Conservation (phyloP, 208 protist genomes). For the Perkinsela sp. region DNA sequence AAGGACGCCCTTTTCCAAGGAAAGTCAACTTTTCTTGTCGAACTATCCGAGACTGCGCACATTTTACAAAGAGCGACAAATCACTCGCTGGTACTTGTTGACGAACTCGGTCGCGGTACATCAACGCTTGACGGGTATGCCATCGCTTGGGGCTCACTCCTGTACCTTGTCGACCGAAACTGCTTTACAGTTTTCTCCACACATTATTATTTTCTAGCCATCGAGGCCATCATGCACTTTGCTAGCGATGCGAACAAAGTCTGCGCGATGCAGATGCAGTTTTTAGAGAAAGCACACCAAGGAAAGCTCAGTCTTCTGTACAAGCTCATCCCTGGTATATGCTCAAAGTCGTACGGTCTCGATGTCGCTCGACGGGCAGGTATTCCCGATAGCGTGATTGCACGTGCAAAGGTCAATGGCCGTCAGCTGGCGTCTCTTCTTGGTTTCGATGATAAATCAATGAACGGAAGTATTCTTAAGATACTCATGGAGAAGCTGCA, state of each 20-base stretch:
- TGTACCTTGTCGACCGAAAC: slow-evolving; percentile 16
- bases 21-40: slow-evolving; percentile 90
- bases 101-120: slow-evolving; percentile 89
- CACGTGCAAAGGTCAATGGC: neutral
- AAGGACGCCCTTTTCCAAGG: slow-evolving; percentile 78
- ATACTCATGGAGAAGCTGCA: neutral
- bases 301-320: slow-evolving; percentile 50
- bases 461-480: neutral
- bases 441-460: neutral
- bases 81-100: slow-evolving; percentile 81
- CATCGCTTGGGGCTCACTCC: slow-evolving; percentile 80
- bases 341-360: slow-evolving; percentile 54
- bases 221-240: slow-evolving; percentile 15
- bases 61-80: slow-evolving; percentile 60
- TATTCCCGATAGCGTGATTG: slow-evolving; percentile 18
- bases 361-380: slow-evolving; percentile 62
- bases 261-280: slow-evolving; percentile 2
- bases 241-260: neutral
- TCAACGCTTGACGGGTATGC: slow-evolving; percentile 86
- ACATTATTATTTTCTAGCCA: slow-evolving; percentile 85
- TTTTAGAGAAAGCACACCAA: slow-evolving; percentile 7
- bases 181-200: slow-evolving; percentile 72
- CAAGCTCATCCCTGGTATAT: slow-evolving; percentile 43
- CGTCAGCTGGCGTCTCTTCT: neutral
- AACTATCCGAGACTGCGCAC: slow-evolving; percentile 64